A percentile compares a stretch with the other conserved stretches of the same genome.
Evolutionary conservation across 2,329 filamentous ascomycete genomes (phyloP).

Genomic region (Talaromyces amestolkiae): DNA sequence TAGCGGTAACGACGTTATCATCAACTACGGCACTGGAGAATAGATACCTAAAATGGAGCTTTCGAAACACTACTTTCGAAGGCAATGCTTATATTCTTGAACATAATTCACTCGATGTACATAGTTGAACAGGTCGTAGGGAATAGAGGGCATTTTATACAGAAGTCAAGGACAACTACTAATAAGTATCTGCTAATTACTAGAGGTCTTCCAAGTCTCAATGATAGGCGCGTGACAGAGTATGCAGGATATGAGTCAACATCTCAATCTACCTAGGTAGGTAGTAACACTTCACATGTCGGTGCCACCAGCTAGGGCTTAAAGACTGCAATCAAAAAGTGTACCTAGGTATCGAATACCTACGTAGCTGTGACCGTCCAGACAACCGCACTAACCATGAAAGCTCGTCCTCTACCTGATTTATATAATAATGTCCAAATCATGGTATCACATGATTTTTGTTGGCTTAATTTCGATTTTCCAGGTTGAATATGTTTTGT

Average conservation of each 20-base stretch:
- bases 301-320: background rate
- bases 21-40: constrained; percentile 17
- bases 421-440: background rate
- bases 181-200: too few species aligned
- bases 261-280: too few species aligned
- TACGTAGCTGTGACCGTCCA: too few species aligned
- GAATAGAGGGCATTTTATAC: too few species aligned
- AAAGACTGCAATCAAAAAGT: background rate
- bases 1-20: constrained; percentile 16
- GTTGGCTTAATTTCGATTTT: background rate
- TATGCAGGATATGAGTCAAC: too few species aligned
- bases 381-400: background rate
- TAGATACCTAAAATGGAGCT: background rate
- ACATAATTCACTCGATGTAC: background rate
- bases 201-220: background rate
- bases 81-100: background rate
- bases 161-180: too few species aligned
- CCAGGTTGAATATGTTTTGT: background rate
- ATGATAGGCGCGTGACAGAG: background rate
- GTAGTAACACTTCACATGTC: background rate
- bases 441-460: background rate
- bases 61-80: too few species aligned
- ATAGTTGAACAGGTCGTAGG: background rate
- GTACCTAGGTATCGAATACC: too few species aligned
- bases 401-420: background rate